Base-by-base conservation (phyloP, 2,329 filamentous ascomycete species). In the Ceratocystiopsis brevicomis region DNA sequence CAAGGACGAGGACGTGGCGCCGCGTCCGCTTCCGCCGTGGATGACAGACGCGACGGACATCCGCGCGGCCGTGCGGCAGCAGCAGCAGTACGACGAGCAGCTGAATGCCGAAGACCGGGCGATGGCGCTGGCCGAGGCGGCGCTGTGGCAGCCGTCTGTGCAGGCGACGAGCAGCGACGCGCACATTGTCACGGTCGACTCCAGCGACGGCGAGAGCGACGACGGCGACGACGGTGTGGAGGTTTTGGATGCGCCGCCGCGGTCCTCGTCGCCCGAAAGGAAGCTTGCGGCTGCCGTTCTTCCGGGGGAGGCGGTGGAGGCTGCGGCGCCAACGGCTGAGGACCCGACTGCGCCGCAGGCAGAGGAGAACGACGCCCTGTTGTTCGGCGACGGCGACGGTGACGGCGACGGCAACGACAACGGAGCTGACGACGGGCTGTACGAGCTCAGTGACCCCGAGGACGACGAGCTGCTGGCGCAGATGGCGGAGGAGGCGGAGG, bases 381-480 rank as follows among this genome's bases (percentile, higher is more conserved):
- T 50, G n/a, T 18, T 49, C 12, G 42, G 47, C 13, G 44, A 51
- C 2, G 53, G 48, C 16, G 54, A 42, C n/a, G n/a, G n/a, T n/a
- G n/a, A 48, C 39, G 44, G 48, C 39, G 47, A 42, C 19, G 30
- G 51, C 44, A 47, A 41, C 35, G 48, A 38, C 16, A 45, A 37
- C 14, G 45, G 62, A 30, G 66, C 65, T 14, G 66, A 70, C 15
- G 76, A 82, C 36, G 81, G 87, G 16, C 77, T 82, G 48, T 74
- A 78, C 41, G 73, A 78, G 17, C 78, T 80, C 52, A 90, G 82
- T 33, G 88, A 96, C 50, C 81, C 85, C 0, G 90, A 94, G 59
- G 88, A 96, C 49, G 87, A 87, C 55, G 86, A 94, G 52, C 68
- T 98, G 8, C 71, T 96, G 44, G 75, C 73, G 8, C 85, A 88